These are phyloP conservation scores for Salvia splendens DNA, from an alignment of 257 asterid genomes.

Conservation along the genomic window DNA sequence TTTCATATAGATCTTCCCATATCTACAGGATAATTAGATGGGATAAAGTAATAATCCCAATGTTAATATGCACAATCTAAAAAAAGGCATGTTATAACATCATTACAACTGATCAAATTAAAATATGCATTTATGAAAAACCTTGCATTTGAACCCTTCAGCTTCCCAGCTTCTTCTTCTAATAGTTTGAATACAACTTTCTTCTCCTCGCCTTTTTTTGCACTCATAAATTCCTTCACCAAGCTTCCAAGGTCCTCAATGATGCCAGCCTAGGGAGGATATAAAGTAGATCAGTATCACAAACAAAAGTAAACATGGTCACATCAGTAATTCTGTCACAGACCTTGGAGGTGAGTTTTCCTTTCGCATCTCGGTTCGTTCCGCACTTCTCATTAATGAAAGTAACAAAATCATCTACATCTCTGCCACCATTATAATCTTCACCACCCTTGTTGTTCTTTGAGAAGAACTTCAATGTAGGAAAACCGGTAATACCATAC, in stretches of 20 bases:
- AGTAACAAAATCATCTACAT: constrained; percentile 56
- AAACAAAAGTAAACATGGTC: constrained; percentile 6
- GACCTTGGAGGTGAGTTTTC: constrained; percentile 78
- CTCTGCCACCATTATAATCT: constrained; percentile 76
- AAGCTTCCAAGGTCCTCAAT: constrained; percentile 60
- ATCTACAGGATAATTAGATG: constrained; percentile 42
- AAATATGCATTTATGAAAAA: constrained; percentile 26
- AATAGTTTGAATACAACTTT: constrained; percentile 48
- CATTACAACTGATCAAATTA: neutral
- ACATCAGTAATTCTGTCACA: constrained; percentile 29
- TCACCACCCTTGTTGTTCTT: constrained; percentile 94
- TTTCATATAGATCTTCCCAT: constrained; percentile 78
- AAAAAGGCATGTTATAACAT: constrained; percentile 19
- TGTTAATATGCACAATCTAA: constrained; percentile 7
- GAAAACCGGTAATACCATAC: constrained; percentile 47
- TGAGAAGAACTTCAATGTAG: constrained; percentile 79
- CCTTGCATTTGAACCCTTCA: constrained; percentile 77
- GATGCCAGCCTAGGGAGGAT: constrained; percentile 69
- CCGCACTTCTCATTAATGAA: constrained; percentile 88
- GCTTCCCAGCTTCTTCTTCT: constrained; percentile 79
- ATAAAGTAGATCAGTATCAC: constrained; percentile 27
- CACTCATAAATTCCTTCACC: constrained; percentile 72
- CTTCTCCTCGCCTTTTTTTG: constrained; percentile 60
- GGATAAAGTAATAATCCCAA: constrained; percentile 8
- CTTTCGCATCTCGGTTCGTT: constrained; percentile 82